These are phyloP conservation scores for Penicilliopsis zonata DNA, from an alignment of 495 filamentous ascomycete species.

Conservation along the genomic window DNA sequence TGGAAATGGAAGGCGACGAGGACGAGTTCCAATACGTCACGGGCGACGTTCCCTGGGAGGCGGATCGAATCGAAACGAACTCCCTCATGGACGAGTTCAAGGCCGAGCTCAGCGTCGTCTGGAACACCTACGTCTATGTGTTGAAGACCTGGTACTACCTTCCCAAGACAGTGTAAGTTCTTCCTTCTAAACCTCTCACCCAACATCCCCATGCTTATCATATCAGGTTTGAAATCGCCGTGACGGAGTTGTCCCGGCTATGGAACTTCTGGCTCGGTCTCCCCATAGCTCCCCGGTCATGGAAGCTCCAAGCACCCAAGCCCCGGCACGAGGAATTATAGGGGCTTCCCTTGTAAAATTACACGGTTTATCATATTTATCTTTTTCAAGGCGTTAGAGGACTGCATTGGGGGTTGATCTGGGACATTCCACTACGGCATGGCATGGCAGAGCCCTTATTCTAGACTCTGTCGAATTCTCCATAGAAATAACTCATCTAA, in stretches of 20 bases:
- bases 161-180: slow-evolving; percentile 60
- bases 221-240: slow-evolving; percentile 45
- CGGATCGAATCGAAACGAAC: slow-evolving; percentile 16
- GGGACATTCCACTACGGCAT: background rate
- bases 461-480: too few relatives aligned
- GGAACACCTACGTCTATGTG: slow-evolving; percentile 49
- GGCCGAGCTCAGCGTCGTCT: slow-evolving; percentile 50
- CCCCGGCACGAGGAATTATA: slow-evolving; percentile 15
- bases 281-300: slow-evolving; percentile 55
- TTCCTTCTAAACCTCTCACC: slow-evolving; percentile 2
- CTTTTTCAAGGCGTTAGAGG: too few relatives aligned
- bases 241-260: slow-evolving; percentile 47
- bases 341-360: slow-evolving; percentile 40
- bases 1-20: slow-evolving; percentile 31
- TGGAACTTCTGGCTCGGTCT: slow-evolving; percentile 74
- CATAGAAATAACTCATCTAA: too few relatives aligned
- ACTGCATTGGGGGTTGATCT: slow-evolving; percentile 7
- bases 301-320: slow-evolving; percentile 44
- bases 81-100: slow-evolving; percentile 46
- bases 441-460: background rate
- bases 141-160: slow-evolving; percentile 56
- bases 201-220: too few relatives aligned
- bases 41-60: slow-evolving; percentile 26
- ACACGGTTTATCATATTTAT: slow-evolving; percentile 1
- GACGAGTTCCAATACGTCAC: slow-evolving; percentile 25